These are phyloP conservation scores for Globisporangium heterothallicum DNA, from an alignment of 352 stramenopile species.

Conservation along the genomic window DNA sequence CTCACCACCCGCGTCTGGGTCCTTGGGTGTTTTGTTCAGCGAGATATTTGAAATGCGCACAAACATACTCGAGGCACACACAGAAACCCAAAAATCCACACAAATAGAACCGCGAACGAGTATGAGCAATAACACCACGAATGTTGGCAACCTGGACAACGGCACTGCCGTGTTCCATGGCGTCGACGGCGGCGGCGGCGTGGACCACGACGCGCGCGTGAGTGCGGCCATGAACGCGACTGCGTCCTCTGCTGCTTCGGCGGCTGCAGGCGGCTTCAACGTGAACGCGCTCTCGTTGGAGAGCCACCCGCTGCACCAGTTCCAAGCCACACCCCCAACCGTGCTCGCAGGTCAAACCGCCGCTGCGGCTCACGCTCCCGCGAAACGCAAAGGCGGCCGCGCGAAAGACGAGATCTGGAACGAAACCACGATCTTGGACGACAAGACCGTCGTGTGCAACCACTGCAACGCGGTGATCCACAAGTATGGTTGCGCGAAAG, in stretches of 20 bases:
- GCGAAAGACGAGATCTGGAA: slow-evolving; percentile 52
- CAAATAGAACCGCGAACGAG: neutral
- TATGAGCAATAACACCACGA: neutral
- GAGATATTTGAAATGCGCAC: neutral
- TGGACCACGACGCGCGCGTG: slow-evolving; percentile 6
- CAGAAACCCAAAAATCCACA: neutral
- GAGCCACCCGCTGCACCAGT: slow-evolving; percentile 8
- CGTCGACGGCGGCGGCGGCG: slow-evolving; percentile 1
- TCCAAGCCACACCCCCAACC: too few relatives aligned
- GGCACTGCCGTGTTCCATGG: neutral
- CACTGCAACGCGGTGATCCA: slow-evolving; percentile 61
- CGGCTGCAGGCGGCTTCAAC: neutral
- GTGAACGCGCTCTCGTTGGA: slow-evolving; percentile 3
- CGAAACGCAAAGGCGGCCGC: slow-evolving; percentile 43
- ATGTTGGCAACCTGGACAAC: neutral
- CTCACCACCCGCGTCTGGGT: slow-evolving; percentile 2
- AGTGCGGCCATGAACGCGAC: too few relatives aligned
- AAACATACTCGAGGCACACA: neutral
- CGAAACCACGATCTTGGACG: slow-evolving; percentile 41
- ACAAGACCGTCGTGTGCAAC: slow-evolving; percentile 70
- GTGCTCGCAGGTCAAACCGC: too few relatives aligned
- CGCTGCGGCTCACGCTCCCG: neutral
- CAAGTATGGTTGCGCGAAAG: slow-evolving; percentile 59
- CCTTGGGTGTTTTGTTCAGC: slow-evolving; percentile 19
- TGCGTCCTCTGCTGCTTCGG: neutral